Conservation (phyloP, 306 rosid genomes). For the Quercus cerris region DNA sequence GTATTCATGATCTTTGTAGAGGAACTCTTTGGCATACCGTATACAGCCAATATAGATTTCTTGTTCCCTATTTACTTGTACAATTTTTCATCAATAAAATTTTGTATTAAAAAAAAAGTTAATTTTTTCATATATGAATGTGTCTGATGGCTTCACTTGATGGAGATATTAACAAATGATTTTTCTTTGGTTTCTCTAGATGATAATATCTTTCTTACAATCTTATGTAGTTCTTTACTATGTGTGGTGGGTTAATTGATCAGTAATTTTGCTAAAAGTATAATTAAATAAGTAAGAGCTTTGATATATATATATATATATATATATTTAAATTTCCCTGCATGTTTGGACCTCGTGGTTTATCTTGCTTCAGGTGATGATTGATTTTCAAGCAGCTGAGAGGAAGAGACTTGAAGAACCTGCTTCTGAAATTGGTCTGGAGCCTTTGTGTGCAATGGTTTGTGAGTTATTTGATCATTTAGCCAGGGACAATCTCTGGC, state of each 20-base stretch:
- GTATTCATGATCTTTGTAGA: no score
- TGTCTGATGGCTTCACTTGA: neutral
- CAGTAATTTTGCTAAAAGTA: neutral
- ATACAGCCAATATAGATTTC: no score
- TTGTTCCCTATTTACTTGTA: no score
- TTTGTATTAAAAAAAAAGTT: no score
- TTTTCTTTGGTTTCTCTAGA: neutral
- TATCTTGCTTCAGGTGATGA: constrained; percentile 70
- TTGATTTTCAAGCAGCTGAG: constrained; percentile 97
- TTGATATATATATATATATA: neutral
- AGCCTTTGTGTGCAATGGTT: constrained; percentile 95
- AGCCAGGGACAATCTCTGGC: constrained; percentile 12
- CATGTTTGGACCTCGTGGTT: constrained; percentile 2
- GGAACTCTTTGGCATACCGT: no score
- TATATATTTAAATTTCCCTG: neutral
- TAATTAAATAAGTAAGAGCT: neutral
- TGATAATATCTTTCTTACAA: neutral
- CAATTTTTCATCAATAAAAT: no score
- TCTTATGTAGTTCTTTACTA: neutral
- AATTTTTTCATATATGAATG: neutral
- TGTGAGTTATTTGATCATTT: constrained; percentile 27
- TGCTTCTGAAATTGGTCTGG: constrained; percentile 94
- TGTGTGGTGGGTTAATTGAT: neutral
- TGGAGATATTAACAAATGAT: neutral
- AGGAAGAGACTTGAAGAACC: constrained; percentile 84